Conservation (phyloP, 2,329 filamentous ascomycete species). For the Scedosporium minutisporum region DNA sequence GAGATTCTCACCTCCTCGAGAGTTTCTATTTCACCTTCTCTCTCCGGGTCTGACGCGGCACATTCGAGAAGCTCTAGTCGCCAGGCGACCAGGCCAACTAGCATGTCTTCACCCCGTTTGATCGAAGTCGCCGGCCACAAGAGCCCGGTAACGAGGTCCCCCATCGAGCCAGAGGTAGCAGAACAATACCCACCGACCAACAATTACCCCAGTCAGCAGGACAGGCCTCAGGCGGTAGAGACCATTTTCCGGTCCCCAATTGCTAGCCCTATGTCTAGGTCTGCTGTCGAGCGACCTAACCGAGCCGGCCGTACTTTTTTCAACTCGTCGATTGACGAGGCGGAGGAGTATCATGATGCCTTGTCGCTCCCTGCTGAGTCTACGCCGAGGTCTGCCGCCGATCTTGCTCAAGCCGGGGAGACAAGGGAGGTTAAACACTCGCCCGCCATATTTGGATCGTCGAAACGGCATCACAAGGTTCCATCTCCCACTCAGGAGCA, state of each 20-base stretch:
- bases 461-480: conserved; percentile 11
- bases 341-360: conserved; percentile 26
- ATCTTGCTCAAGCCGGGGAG: neutral
- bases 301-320: conserved; percentile 10
- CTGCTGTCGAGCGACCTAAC: conserved; percentile 22
- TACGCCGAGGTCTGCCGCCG: conserved; percentile 5
- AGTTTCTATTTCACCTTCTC: conserved; percentile 43
- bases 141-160: conserved; percentile 35
- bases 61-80: conserved; percentile 11
- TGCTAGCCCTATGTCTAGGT: conserved; percentile 16
- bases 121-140: conserved; percentile 45
- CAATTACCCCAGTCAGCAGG: conserved; percentile 31
- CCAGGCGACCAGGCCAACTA: conserved; percentile 22
- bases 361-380: conserved; percentile 8
- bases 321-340: conserved; percentile 31
- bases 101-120: conserved; percentile 46
- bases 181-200: conserved; percentile 13
- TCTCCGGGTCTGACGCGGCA: conserved; percentile 35
- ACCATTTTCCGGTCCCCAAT: conserved; percentile 14
- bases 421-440: neutral
- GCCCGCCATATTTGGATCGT: conserved; percentile 15
- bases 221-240: conserved; percentile 15
- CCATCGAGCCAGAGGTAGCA: neutral
- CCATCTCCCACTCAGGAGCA: conserved; percentile 13
- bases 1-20: conserved; percentile 48